Evolutionary conservation across 352 stramenopile genomes (phyloP), one percentile per base, ranked within the genome.

Genomic region (Peronospora destructor): DNA sequence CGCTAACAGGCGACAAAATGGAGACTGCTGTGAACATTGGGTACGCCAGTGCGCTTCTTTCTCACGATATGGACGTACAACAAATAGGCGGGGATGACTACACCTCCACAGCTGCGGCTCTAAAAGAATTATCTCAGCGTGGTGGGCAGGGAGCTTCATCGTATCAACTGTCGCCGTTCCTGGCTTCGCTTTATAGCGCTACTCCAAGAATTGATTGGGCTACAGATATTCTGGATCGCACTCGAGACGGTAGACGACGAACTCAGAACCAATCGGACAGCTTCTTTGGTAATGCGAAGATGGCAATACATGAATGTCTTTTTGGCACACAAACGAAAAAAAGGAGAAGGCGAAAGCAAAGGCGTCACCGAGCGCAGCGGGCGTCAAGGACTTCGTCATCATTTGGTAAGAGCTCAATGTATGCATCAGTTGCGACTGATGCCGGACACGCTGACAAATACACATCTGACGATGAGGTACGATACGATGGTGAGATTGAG

Each of bases 11-110:
- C 13, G 92, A 97, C 68, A 98, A 98, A 66, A 79, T 91, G 59
- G 91, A 97, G 62, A 98, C 92, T 12, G 92, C 92, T 16, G 87
- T 97, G 37, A 97, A 98, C 50, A 97, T 98, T 61, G 91, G 84
- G n/a, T 96, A 95, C 45, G 84, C 87, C 12, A 95, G 81, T 45
- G 81, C 84, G 13, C 49, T 97, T 40, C 60, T 97, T 17, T 74
- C 71, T 11, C 73, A 85, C 47, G 56, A 73, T 8, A 97, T 92
- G 63, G 71, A 93, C 14, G 65, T 90, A 4, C 67, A 87, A 40
- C 63, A 86, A 46, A 54, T 90, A 21, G 64, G 49, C 1, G 76
- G 71, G 13, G 71, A 77, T 35, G 75, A 87, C 23, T 85, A 82
- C 53, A 48, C 67, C 0, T 76, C 74, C n/a, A 84, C 71, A 11